Evolutionary conservation across 441 rosid genomes (phyloP).

Genomic region (Pelargonium fulgidum): DNA sequence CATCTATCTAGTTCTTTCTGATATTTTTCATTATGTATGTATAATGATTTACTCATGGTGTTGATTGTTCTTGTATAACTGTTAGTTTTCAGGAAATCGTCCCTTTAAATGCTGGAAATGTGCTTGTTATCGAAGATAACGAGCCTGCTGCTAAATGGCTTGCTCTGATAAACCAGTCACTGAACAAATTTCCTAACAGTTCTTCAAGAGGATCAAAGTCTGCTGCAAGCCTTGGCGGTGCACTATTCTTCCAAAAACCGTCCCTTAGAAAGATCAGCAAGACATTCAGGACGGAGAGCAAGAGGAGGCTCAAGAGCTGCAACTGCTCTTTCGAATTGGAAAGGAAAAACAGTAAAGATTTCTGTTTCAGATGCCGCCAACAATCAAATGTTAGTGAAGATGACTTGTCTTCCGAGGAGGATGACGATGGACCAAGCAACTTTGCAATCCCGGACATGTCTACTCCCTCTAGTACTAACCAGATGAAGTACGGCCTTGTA

Average conservation of each 20-base stretch:
- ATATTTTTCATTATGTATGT: not conserved
- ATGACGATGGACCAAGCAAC: conserved; percentile 36
- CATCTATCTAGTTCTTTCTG: not conserved
- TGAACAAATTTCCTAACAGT: conserved; percentile 27
- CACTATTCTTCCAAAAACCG: conserved; percentile 52
- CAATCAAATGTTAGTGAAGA: conserved; percentile 43
- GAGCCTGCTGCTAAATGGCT: conserved; percentile 60
- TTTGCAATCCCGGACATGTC: conserved; percentile 22
- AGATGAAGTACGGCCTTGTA: conserved; percentile 51
- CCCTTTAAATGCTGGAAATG: conserved; percentile 63
- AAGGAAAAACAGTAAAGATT: conserved; percentile 45
- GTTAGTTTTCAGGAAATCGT: conserved; percentile 58
- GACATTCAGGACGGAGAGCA: conserved; percentile 45
- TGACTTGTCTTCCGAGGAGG: conserved; percentile 52
- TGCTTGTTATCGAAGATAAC: conserved; percentile 51
- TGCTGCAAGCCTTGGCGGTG: conserved; percentile 29
- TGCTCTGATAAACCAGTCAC: conserved; percentile 32
- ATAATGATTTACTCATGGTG: conserved; percentile 11
- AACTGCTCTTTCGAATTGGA: conserved; percentile 46
- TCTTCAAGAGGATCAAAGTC: conserved; percentile 28
- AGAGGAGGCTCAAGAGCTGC: conserved; percentile 51
- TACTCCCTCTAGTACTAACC: conserved; percentile 24
- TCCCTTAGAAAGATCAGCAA: conserved; percentile 59
- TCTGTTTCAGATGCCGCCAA: conserved; percentile 50
- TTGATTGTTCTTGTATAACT: conserved; percentile 3